Percentiles rank a stretch among this genome's conserved stretches.
Evolutionary conservation across 805 yeast species (phyloP).

Genomic region (Kodamaea hsintzibuensis): DNA sequence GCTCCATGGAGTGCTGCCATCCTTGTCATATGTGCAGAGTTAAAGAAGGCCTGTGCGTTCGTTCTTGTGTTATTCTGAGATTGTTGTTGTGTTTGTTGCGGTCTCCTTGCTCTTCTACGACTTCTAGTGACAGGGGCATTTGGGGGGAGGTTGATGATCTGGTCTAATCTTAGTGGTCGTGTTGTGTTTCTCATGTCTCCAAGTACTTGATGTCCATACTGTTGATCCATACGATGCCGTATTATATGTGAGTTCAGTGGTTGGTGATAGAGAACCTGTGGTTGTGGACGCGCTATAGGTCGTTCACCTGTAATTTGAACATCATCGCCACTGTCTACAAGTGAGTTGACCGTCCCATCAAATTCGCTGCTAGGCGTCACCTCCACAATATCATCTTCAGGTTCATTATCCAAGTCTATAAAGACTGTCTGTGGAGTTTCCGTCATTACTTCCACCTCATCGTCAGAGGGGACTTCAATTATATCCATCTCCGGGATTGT

Average conservation of each 20-base stretch:
- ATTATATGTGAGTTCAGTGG: not conserved
- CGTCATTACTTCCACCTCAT: conserved; percentile 23
- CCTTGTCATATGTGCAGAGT: conserved; percentile 3
- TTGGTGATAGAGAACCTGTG: not conserved
- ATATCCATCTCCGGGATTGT: conserved; percentile 4
- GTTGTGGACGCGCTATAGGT: conserved; percentile 13
- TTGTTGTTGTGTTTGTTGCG: not conserved
- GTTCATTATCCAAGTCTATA: conserved; percentile 17
- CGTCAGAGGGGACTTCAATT: conserved; percentile 18
- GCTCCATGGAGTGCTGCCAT: conserved; percentile 8
- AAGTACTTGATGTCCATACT: not conserved
- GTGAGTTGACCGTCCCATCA: not conserved
- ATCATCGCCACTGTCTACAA: conserved; percentile 18
- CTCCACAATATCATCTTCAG: conserved; percentile 23
- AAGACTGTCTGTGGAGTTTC: conserved; percentile 22
- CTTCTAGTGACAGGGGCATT: not conserved
- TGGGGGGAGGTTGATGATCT: not conserved
- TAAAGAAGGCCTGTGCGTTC: not conserved
- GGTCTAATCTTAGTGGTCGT: not conserved
- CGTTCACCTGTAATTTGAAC: conserved; percentile 25
- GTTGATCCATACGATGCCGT: conserved; percentile 2
- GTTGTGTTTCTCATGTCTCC: conserved; percentile 1
- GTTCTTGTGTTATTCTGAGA: too few relatives aligned
- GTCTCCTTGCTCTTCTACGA: not conserved
- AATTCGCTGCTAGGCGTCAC: conserved; percentile 5